Evolutionary conservation across 2,329 filamentous ascomycete genomes (phyloP), one percentile per base, ranked within the genome.

Genomic region (Calonectria montana): DNA sequence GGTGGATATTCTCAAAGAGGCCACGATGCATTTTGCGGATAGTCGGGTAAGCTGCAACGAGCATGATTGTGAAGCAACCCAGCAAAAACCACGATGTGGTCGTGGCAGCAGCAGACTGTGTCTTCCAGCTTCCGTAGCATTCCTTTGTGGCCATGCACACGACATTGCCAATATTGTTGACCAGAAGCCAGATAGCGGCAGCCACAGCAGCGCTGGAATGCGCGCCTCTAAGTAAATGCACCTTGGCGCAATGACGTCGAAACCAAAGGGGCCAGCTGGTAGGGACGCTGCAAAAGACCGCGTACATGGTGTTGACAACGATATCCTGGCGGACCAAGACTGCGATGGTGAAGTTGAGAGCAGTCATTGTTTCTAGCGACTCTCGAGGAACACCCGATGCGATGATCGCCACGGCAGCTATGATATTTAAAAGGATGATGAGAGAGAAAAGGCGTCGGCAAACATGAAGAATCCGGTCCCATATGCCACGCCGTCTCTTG

Each of bases 1-100:
- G 91, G 81, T 95, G 93, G 35, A 88, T 88, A 61, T 89, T 83
- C 83, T 95, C 93, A 78, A 94, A 95, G 50, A 87, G 82, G 81
- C 95, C 89, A 83, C 95, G 94, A 72, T 87, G 86, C 37, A 85
- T 87, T 75, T 87, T 85, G 25, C 94, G 90, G 69, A 95, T 85
- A 10, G 81, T 80, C 1, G 93, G 93, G 79, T 92, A 88, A 0
- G 93, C 91, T 63, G 91, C 88, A 57, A 84, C 82, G 43, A 93
- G 85, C 78, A 95, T 92, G 25, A 84, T 78, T 59, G 89, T 74
- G 73, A 94, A 87, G 62, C 94, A 84, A 1, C 83, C 79, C n/a
- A 89, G 83, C 23, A 94, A 86, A n/a, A 92, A 77, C 78, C 89
- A 92, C 12, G 90, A 88, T 23, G 93, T 81, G 8, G 86, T 83